phyloP scores from a whole-genome alignment of 805 yeast species.

The Yarrowia sp. region DNA sequence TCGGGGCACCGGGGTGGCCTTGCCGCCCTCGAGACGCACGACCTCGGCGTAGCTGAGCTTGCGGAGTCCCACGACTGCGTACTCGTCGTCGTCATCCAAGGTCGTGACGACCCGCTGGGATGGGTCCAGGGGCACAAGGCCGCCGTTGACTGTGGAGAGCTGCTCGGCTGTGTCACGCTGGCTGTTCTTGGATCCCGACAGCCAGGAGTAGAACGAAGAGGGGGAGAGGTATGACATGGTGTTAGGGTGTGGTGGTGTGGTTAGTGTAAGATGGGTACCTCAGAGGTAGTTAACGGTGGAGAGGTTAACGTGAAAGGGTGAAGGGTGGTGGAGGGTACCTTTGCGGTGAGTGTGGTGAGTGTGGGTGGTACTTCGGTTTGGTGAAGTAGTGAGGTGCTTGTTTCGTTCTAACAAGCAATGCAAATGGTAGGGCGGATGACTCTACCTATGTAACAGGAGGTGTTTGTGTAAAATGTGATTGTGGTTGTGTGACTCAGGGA shows the following conservation, averaged over 20 bases:
- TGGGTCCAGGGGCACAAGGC: conserved; percentile 35
- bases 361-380: neutral
- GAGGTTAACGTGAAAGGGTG: no score
- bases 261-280: neutral
- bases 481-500: conserved; percentile 3
- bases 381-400: neutral
- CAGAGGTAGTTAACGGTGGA: no score
- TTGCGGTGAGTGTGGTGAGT: neutral
- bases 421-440: conserved; percentile 11
- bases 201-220: conserved; percentile 37
- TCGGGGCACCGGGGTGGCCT: conserved; percentile 34
- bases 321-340: neutral
- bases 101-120: conserved; percentile 35
- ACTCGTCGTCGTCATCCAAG: conserved; percentile 49
- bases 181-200: conserved; percentile 31
- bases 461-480: conserved; percentile 6
- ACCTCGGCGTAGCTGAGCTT: conserved; percentile 63
- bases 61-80: conserved; percentile 57
- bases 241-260: neutral
- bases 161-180: conserved; percentile 31
- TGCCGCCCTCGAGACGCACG: conserved; percentile 49
- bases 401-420: conserved; percentile 1
- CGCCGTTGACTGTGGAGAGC: conserved; percentile 38
- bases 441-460: neutral
- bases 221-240: conserved; percentile 35